Evolutionary conservation across 495 filamentous ascomycete genomes (phyloP), one percentile per base, ranked within the genome.

Genomic region (Penicillium mononematosum): DNA sequence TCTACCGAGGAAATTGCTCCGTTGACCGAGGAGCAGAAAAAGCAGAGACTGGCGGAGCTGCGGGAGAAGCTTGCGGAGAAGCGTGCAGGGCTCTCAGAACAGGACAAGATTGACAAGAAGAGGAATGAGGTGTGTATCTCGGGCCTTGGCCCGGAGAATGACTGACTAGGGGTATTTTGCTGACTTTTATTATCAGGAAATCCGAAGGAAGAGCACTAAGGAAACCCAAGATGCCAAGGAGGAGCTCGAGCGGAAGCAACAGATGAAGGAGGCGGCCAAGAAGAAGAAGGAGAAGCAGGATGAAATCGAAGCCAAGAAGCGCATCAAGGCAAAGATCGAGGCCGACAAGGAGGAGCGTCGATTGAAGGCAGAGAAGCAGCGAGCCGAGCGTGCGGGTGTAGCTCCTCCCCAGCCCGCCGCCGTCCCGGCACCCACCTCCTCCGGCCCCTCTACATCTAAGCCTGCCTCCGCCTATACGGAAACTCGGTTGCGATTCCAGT

Each of bases 21-120:
- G 2, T 78, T 99, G 62, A 98, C 90, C 0, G 91, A 92, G 58
- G 92, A 96, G 61, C 88, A 99, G 75, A 96, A 92, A 75, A 87
- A 88, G 65, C 80, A 83, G 22, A 85, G 81, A 53, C 81, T 99
- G 14, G 80, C 83, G 50, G 90, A 93, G 58, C 80, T 97, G 27
- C 78, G 85, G 42, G 76, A 83, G 59, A 89, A 85, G 65, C 75
- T 92, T 19, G 85, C 84, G 44, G 89, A 79, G 52, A 96, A 94
- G 80, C 79, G 81, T 48, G 85, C 85, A 1, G 77, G 70, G n/a
- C 83, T 89, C 69, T 81, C 84, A 0, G 79, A 85, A 25, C 75
- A 86, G 58, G 93, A 98, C 55, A 92, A 90, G 73, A 78, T 87
- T 45, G 90, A 92, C 62, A 82, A 86, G 62, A 95, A 93, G 82